Base-by-base conservation (phyloP, 495 filamentous ascomycete species). In the Annulohypoxylon moriforme region DNA sequence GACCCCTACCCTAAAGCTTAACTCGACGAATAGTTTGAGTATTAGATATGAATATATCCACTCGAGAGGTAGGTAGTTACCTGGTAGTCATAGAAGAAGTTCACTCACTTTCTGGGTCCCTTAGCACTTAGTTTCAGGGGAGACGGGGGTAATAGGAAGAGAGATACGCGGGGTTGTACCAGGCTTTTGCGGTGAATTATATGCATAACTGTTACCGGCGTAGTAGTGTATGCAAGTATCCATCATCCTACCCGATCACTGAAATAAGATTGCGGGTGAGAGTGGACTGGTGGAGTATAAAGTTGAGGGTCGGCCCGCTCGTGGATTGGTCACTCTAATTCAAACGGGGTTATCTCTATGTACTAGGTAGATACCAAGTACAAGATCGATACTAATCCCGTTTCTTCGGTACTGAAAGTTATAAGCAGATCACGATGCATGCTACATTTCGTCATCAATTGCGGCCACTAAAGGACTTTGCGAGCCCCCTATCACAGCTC, bases 201-300 rank as follows among this genome's bases (percentile, higher is more conserved):
- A n/a, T 34, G 52, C 31, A 36, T 56, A 34, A 13, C 16, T 29
- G 31, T 56, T 44, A 44, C 40, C 40, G 2, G 6, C 27, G 2
- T 3, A 6, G 27, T 29, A 52, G 24, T 8, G 47, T 8, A 50
- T 50, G 47, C 47, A 27, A 50, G 22, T 50, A 50, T 50, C 47
- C 47, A 50, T 27, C 14, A 14, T 29, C 47, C 2, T 29, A 6
- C 9, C 24, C 24, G 47, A 27, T 4, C 24, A 29, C 24, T 24
- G 24, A 4, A 29, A 56, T 56, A 56, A 56, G 52, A 24, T 56
- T 36, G 27, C 29, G 52, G 52, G n/a, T 36, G 52, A 56, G 18
- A 56, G 52, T 56, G 52, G 52, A 29, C n/a, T 36, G 36, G 52
- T 56, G 52, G 52, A 29, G 29, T 36, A 27, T 6, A 56, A 14